Base-by-base conservation (phyloP, 73 alveolate species). In the Diophrys appendiculata region DNA sequence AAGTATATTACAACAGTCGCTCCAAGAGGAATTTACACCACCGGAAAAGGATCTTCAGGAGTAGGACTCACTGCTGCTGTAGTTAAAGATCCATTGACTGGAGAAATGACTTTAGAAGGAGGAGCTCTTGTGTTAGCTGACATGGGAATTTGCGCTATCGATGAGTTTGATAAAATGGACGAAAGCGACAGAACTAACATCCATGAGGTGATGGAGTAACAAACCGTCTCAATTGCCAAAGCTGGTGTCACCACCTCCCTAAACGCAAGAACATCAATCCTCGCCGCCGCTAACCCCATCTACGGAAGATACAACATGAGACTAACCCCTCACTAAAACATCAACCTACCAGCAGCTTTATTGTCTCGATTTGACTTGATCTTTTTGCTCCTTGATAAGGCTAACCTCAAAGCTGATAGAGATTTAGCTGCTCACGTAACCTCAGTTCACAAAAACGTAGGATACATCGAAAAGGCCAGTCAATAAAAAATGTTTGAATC, bases 51-150 rank as follows among this genome's bases (percentile, higher is more conserved):
- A 43, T 96, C 99, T 35, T 84, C 97, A 28, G 98, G 99, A 11
- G 99, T 96, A 25, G 99, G 99, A 71, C 93, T 97, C 65, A 97
- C 99, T 5, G 99, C 99, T 30, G 98, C 99, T 23, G 99, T 97
- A 33, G 84, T 96, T 54, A 92, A 89, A 75, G 99, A 93, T 78
- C 88, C 93, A 29, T 70, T 90, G 14, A 90, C 99, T 28, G 88
- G 92, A 29, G 99, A 97, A 83, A 88, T 97, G 88, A 90, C 94
- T 29, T 87, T 97, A 54, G 99, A 97, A 68, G 99, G 99, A 30
- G 99, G 99, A 18, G 99, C 99, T 26, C 76, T 97, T 34, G 99
- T 97, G 28, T 88, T 97, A 74, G 98, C 99, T 35, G 99, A 97
- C 83, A 94, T 82, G 86, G 99, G 99, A 52, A 93, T 97, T 2